Conservation (phyloP, 345 rosid genomes). For the Hibiscus trionum region DNA sequence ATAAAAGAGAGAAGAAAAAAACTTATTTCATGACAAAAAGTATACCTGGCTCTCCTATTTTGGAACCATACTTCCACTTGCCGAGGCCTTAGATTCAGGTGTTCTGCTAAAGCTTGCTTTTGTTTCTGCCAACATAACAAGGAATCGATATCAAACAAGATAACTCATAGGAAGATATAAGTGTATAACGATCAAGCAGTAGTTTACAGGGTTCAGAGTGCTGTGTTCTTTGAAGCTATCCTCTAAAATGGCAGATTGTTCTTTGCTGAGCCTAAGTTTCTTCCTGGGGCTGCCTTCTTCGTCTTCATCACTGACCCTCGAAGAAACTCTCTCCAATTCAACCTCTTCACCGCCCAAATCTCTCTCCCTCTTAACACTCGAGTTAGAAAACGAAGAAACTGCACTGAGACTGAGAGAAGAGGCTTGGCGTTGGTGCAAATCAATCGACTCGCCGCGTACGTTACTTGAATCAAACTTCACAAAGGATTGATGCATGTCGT, state of each 20-base stretch:
- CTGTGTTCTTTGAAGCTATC: constrained; percentile 42
- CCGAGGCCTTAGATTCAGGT: constrained; percentile 48
- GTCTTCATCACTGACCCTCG: constrained; percentile 35
- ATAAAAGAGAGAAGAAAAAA: neutral
- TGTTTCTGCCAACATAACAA: constrained; percentile 30
- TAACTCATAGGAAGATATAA: neutral
- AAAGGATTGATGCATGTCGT: constrained; percentile 7
- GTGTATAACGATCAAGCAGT: constrained; percentile 3
- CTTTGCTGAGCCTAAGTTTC: constrained; percentile 44
- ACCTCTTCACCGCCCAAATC: constrained; percentile 23
- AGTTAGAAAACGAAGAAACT: constrained; percentile 31
- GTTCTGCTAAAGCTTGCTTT: constrained; percentile 44
- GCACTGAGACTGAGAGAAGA: constrained; percentile 27
- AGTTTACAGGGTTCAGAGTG: constrained; percentile 53
- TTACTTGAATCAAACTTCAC: neutral
- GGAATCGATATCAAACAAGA: neutral
- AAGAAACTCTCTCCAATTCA: constrained; percentile 29
- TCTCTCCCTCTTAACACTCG: constrained; percentile 29
- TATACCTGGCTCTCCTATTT: constrained; percentile 50
- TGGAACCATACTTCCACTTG: constrained; percentile 66
- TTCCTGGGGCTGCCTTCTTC: constrained; percentile 35
- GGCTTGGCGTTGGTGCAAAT: constrained; percentile 20
- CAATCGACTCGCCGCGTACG: neutral
- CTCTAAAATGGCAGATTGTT: constrained; percentile 36
- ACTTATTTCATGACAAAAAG: neutral